These are phyloP conservation scores for Colletotrichum coccodes DNA, from an alignment of 2,329 filamentous ascomycete genomes.

Conservation along the genomic window DNA sequence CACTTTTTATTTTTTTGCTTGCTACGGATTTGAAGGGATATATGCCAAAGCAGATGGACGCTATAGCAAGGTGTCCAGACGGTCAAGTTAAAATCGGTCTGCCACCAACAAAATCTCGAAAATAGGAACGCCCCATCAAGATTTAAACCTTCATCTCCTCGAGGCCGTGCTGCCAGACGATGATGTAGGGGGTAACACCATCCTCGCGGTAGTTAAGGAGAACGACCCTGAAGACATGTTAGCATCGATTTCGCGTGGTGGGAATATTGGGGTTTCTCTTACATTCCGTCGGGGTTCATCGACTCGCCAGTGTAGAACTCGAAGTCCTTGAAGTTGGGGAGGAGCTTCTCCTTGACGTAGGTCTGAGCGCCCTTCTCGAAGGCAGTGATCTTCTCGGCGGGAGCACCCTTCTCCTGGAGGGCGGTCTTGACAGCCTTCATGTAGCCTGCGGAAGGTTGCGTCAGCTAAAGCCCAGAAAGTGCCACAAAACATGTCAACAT, in stretches of 20 bases:
- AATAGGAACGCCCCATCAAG: slow-evolving; percentile 14
- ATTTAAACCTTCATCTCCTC: slow-evolving; percentile 89
- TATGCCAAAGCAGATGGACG: slow-evolving; percentile 35
- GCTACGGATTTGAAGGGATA: slow-evolving; percentile 35
- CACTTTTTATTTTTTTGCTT: slow-evolving; percentile 31
- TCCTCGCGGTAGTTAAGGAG: slow-evolving; percentile 99
- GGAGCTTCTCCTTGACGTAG: slow-evolving; percentile 85
- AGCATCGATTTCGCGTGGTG: slow-evolving; percentile 1
- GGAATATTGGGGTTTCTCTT: slow-evolving; percentile 49
- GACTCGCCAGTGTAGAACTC: slow-evolving; percentile 94
- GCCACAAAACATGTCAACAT: neutral
- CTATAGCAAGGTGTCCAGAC: slow-evolving; percentile 27
- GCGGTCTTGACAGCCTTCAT: slow-evolving; percentile 87
- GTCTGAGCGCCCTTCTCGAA: slow-evolving; percentile 82
- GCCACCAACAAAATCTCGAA: slow-evolving; percentile 28
- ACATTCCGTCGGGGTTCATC: slow-evolving; percentile 96
- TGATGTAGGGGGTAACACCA: slow-evolving; percentile 88
- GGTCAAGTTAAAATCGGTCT: slow-evolving; percentile 10
- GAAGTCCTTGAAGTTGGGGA: slow-evolving; percentile 92
- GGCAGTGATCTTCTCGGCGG: slow-evolving; percentile 74
- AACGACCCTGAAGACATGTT: slow-evolving; percentile 69
- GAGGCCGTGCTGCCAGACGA: slow-evolving; percentile 95
- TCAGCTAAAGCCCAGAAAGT: neutral
- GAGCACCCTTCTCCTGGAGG: slow-evolving; percentile 70
- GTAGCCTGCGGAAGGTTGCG: slow-evolving; percentile 68